These are phyloP conservation scores for Colletotrichum nymphaeae DNA, from an alignment of 2,329 filamentous ascomycete species.

Conservation along the genomic window DNA sequence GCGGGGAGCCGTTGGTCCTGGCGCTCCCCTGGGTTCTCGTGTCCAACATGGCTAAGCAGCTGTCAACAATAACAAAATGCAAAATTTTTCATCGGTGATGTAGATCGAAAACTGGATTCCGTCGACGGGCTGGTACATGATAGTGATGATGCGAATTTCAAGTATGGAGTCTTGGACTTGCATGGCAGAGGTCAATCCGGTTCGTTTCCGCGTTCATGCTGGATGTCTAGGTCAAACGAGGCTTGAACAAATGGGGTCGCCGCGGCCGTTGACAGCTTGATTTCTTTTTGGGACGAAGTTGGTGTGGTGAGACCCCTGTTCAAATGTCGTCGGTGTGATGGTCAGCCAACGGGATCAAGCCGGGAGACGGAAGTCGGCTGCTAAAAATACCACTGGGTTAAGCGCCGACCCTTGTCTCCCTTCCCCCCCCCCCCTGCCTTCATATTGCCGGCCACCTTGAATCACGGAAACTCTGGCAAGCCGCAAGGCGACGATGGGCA, in stretches of 20 bases:
- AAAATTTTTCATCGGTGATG: conserved; percentile 4
- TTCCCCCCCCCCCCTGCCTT: not conserved
- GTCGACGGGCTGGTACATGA: not conserved
- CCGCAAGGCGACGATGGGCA: not conserved
- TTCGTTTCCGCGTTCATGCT: conserved; percentile 14
- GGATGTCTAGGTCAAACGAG: conserved; percentile 18
- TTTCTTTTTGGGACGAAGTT: not conserved
- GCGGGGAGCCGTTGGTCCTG: not conserved
- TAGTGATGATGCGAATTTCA: not conserved
- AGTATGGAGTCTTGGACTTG: conserved; percentile 2
- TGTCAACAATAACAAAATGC: conserved; percentile 10
- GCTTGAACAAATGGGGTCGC: conserved; percentile 33
- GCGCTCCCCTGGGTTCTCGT: not conserved
- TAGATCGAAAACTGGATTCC: not conserved
- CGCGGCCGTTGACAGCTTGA: conserved; percentile 19
- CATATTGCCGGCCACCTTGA: not conserved
- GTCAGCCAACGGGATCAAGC: conserved; percentile 17
- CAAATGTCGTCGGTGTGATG: conserved; percentile 9
- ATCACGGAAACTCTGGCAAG: not conserved
- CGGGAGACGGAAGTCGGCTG: conserved; percentile 8
- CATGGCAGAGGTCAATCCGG: conserved; percentile 14
- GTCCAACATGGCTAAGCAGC: not conserved
- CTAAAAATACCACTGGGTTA: conserved; percentile 33
- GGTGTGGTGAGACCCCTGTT: not conserved
- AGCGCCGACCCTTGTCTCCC: conserved; percentile 28